A percentile compares a stretch with the other conserved stretches of the same genome.
These are phyloP conservation scores for Claviceps maximensis DNA, from an alignment of 2,329 filamentous ascomycete genomes.

Conservation along the genomic window DNA sequence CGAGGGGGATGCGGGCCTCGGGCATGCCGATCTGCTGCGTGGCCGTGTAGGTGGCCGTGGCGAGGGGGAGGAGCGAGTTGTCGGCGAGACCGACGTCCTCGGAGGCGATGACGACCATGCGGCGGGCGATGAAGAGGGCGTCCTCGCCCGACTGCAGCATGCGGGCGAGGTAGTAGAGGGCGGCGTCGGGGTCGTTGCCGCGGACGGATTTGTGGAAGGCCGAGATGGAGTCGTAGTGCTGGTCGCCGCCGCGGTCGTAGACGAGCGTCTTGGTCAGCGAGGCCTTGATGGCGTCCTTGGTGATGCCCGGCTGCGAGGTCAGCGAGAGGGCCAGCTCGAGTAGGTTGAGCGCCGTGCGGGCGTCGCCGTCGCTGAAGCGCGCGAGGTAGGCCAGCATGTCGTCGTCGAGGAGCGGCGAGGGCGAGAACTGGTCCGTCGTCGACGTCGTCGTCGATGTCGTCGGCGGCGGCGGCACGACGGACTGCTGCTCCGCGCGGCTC, in stretches of 20 bases:
- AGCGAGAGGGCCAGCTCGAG: constrained; percentile 80
- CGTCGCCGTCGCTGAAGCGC: constrained; percentile 81
- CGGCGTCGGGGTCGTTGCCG: constrained; percentile 72
- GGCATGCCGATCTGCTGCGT: constrained; percentile 91
- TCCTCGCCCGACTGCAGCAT: constrained; percentile 96
- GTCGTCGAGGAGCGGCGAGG: constrained; percentile 51
- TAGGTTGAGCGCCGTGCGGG: constrained; percentile 81
- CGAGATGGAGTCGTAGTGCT: constrained; percentile 95
- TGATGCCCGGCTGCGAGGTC: constrained; percentile 42
- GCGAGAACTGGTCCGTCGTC: too few relatives aligned
- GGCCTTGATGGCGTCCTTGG: constrained; percentile 64
- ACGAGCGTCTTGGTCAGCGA: constrained; percentile 84
- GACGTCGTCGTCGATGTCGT: constrained; percentile 21
- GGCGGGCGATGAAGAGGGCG: constrained; percentile 78
- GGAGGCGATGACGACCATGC: constrained; percentile 87
- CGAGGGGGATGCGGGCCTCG: constrained; percentile 83
- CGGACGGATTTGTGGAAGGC: constrained; percentile 94
- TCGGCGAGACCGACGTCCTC: constrained; percentile 91
- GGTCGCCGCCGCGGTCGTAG: constrained; percentile 88
- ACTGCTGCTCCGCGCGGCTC: constrained; percentile 39
- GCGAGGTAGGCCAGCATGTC: constrained; percentile 72
- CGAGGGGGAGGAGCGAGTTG: constrained; percentile 67
- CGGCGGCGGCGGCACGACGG: neutral
- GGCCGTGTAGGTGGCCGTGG: constrained; percentile 74
- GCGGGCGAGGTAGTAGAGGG: constrained; percentile 85